A percentile compares a stretch with the other conserved stretches of the same genome.
These are phyloP conservation scores for Monosporozyma aerobia DNA, from an alignment of 805 yeast genomes.

Conservation along the genomic window DNA sequence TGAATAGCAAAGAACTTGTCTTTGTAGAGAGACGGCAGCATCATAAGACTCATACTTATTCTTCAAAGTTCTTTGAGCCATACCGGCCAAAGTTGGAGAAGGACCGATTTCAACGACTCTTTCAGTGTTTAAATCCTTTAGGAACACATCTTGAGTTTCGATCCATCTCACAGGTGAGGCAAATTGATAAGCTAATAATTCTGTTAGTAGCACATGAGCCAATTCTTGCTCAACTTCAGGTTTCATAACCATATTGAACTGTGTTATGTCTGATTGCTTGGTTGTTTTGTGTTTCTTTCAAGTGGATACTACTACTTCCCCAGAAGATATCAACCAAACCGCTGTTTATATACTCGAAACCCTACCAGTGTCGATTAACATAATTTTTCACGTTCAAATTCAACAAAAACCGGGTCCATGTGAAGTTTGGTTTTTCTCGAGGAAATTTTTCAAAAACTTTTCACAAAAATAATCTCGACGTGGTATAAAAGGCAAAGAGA, in stretches of 20 bases:
- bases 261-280: background rate
- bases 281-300: background rate
- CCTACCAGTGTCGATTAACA: too few species aligned
- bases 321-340: too few species aligned
- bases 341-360: too few species aligned
- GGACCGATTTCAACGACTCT: conserved; percentile 98
- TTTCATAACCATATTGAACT: conserved; percentile 30
- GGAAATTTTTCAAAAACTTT: too few species aligned
- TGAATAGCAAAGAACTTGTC: conserved; percentile 92
- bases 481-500: too few species aligned
- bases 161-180: conserved; percentile 99
- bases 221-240: conserved; percentile 97
- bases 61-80: conserved; percentile 96
- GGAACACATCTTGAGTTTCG: conserved; percentile 96
- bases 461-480: too few species aligned
- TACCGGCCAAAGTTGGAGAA: conserved; percentile 95
- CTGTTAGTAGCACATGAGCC: conserved; percentile 89
- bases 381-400: too few species aligned
- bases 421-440: too few species aligned
- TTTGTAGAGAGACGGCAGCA: conserved; percentile 77
- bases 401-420: too few species aligned
- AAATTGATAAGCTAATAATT: conserved; percentile 94
- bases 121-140: conserved; percentile 90
- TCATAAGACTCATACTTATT: conserved; percentile 92
- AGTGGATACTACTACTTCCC: too few species aligned